Evolutionary conservation across 2,329 filamentous ascomycete species (phyloP).

Genomic region (Sarocladiaceae sp.): DNA sequence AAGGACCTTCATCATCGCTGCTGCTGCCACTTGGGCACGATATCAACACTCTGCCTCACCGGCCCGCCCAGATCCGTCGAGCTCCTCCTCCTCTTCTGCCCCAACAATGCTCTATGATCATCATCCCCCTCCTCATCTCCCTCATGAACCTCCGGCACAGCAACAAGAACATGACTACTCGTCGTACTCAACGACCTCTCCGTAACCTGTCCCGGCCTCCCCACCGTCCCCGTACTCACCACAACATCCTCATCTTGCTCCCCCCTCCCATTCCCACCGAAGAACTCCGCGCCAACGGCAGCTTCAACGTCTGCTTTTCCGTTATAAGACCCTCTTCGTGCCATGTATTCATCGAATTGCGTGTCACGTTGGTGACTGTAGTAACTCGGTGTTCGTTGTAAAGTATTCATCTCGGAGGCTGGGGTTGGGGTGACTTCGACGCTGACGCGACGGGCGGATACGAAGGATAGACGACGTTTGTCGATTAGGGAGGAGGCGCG

Average conservation of each 20-base stretch:
- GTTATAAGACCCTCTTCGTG: conserved; percentile 24
- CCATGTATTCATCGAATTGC: conserved; percentile 42
- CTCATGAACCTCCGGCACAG: conserved; percentile 31
- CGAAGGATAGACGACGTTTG: conserved; percentile 22
- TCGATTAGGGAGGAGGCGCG: conserved; percentile 21
- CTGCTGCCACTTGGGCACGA: conserved; percentile 22
- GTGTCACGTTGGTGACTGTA: conserved; percentile 44
- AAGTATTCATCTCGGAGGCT: background rate
- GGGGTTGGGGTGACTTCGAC: background rate
- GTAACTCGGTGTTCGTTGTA: conserved; percentile 22
- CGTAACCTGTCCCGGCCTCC: background rate
- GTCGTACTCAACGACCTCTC: conserved; percentile 28
- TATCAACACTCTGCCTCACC: conserved; percentile 21
- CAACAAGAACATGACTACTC: conserved; percentile 32
- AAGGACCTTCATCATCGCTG: background rate
- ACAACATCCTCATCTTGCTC: conserved; percentile 1
- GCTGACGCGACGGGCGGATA: conserved; percentile 16
- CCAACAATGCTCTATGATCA: conserved; percentile 23
- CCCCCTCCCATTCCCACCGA: conserved; percentile 16
- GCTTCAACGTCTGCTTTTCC: conserved; percentile 22
- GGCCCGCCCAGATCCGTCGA: conserved; percentile 18
- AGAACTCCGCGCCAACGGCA: conserved; percentile 27
- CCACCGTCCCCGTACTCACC: background rate
- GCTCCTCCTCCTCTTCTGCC: conserved; percentile 17
- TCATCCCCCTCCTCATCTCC: conserved; percentile 17